These are phyloP conservation scores for Arthrinium phaeospermum DNA, from an alignment of 2,329 filamentous ascomycete species.

Conservation along the genomic window DNA sequence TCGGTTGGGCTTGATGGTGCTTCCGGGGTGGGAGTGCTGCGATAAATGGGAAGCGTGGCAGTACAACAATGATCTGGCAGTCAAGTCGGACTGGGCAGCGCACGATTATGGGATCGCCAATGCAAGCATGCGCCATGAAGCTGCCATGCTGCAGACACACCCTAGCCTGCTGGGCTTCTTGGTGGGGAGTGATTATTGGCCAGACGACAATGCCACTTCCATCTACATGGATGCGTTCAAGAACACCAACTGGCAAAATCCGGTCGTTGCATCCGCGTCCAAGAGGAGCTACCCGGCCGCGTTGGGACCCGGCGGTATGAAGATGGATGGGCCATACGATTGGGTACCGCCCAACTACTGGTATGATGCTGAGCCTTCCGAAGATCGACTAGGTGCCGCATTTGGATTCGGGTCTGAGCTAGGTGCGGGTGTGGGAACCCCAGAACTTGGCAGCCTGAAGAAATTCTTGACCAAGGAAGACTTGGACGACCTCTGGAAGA, in stretches of 20 bases:
- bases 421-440: slow-evolving; percentile 66
- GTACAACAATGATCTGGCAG: slow-evolving; percentile 60
- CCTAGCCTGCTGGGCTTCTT: slow-evolving; percentile 64
- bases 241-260: slow-evolving; percentile 59
- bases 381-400: slow-evolving; percentile 56
- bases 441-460: slow-evolving; percentile 58
- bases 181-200: slow-evolving; percentile 69
- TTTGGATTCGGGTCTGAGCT: slow-evolving; percentile 70
- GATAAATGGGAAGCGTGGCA: slow-evolving; percentile 71
- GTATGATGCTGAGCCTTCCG: slow-evolving; percentile 52
- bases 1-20: slow-evolving; percentile 63
- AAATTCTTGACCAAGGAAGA: slow-evolving; percentile 59
- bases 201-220: slow-evolving; percentile 59
- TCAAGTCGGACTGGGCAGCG: slow-evolving; percentile 53
- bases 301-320: slow-evolving; percentile 64
- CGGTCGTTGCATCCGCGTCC: slow-evolving; percentile 63
- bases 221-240: slow-evolving; percentile 59
- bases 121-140: slow-evolving; percentile 63
- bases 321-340: slow-evolving; percentile 71
- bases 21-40: slow-evolving; percentile 71
- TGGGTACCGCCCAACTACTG: slow-evolving; percentile 71
- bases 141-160: slow-evolving; percentile 63
- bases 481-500: slow-evolving; percentile 60
- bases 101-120: slow-evolving; percentile 61
- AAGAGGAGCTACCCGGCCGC: slow-evolving; percentile 57